phyloP scores from a whole-genome alignment of 2,329 filamentous ascomycete genomes.

The Aspergillus sp. region DNA sequence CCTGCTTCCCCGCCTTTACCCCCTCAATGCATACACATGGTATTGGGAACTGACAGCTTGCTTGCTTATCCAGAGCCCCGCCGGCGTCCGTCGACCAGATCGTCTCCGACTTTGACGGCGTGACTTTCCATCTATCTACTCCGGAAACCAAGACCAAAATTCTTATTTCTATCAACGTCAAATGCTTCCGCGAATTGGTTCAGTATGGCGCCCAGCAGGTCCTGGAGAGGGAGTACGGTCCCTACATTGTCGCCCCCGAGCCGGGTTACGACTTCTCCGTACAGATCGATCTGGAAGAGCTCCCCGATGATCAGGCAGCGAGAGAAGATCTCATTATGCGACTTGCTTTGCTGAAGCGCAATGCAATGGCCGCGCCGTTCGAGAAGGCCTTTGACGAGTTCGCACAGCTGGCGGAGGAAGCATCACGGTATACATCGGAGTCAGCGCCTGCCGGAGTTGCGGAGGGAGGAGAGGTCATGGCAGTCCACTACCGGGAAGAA shows the following conservation, averaged over 20 bases:
- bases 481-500: conserved; percentile 97
- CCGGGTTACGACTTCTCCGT: conserved; percentile 96
- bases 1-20: conserved; percentile 23
- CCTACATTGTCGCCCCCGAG: conserved; percentile 86
- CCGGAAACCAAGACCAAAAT: conserved; percentile 94
- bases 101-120: conserved; percentile 97
- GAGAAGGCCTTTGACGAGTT: conserved; percentile 96
- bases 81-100: conserved; percentile 94
- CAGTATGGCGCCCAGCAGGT: conserved; percentile 91
- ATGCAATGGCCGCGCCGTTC: conserved; percentile 98
- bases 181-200: conserved; percentile 91
- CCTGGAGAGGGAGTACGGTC: conserved; percentile 90
- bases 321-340: conserved; percentile 84
- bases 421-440: conserved; percentile 90
- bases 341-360: conserved; percentile 91
- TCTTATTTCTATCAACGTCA: conserved; percentile 89
- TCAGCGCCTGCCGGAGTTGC: conserved; percentile 87
- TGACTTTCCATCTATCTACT: conserved; percentile 97
- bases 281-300: conserved; percentile 81
- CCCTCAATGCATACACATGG: conserved; percentile 36
- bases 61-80: conserved; percentile 64
- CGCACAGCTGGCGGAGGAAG: conserved; percentile 81
- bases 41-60: conserved; percentile 43
- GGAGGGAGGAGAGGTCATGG: conserved; percentile 91
- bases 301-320: conserved; percentile 83